Base-by-base conservation (phyloP, 148 eudicot genomes). In the Camellia sinensis region DNA sequence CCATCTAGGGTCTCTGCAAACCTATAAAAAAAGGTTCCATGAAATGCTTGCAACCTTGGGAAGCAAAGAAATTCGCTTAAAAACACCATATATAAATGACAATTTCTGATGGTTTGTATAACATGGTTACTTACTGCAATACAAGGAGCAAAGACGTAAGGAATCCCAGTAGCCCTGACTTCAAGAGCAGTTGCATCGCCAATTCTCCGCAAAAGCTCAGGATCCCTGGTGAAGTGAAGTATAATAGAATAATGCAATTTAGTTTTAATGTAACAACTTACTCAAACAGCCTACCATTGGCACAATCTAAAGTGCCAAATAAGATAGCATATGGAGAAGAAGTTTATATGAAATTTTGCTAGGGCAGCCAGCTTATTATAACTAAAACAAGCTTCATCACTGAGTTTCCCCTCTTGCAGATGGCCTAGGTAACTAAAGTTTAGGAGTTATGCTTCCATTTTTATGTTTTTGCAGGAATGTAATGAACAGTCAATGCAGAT, bases 1-100 rank as follows among this genome's bases (percentile, higher is more conserved):
- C 97, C 97, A 92, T 81, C 97, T 87, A 60, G 97, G 97, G 82
- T 92, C 97, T 89, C 94, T 87, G 80, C 97, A 92, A 29, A 92
- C 97, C 97, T 92, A 60, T 67, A 66, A 43, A 65, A 73, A 84
- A 72, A 57, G 82, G 18, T 78, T 46, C 22, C 21, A 76, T 65
- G 45, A 76, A 71, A 68, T 61, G 56, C 45, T 46, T 74, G 18
- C 72, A 75, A 80, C 60, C 56, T 44, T 54, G 46, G 8, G 46
- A 74, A 40, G 59, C 54, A 80, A 71, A 52, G 4, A n/a, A 65
- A 19, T 74, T 45, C 44, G 4, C 11, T 65, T 77, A 45, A 29
- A 29, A 29, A 29, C 37, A 29, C 1, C 1, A 29, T 29, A 29
- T 29, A 29, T 29, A 29, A 29, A 29, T 29, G 37, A 29, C 1